Conservation (phyloP, 352 stramenopile species). For the Pythium dissimile region DNA sequence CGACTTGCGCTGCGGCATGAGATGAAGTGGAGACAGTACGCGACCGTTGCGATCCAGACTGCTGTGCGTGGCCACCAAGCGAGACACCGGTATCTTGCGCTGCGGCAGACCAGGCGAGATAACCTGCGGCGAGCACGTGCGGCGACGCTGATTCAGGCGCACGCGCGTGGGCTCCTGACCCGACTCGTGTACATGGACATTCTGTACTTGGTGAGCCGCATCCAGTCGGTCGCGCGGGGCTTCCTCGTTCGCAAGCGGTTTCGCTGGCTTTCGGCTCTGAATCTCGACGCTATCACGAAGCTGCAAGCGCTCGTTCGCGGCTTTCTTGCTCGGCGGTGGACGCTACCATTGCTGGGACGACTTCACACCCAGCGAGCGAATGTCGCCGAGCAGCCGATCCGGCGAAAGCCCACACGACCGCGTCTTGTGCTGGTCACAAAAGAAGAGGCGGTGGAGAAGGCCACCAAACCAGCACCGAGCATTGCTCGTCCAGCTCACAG, state of each 20-base stretch:
- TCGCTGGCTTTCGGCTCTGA: slow-evolving; percentile 39
- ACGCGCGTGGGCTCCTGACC: slow-evolving; percentile 49
- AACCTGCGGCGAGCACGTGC: slow-evolving; percentile 23
- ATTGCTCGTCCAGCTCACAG: too few relatives aligned
- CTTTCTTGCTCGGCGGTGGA: slow-evolving; percentile 4
- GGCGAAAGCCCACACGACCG: background rate
- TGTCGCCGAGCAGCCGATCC: background rate
- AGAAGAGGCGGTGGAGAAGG: background rate
- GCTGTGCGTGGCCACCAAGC: slow-evolving; percentile 31
- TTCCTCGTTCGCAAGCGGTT: slow-evolving; percentile 57
- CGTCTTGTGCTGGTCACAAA: background rate
- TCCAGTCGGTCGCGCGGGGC: slow-evolving; percentile 66
- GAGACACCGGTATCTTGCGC: slow-evolving; percentile 4
- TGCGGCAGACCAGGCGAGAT: slow-evolving; percentile 10
- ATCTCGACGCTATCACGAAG: slow-evolving; percentile 41
- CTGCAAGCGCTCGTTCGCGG: slow-evolving; percentile 33
- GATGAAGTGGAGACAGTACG: slow-evolving; percentile 26
- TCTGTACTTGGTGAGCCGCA: slow-evolving; percentile 74
- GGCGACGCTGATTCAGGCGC: slow-evolving; percentile 53
- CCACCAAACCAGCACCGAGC: background rate
- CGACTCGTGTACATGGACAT: slow-evolving; percentile 80
- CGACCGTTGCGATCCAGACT: slow-evolving; percentile 46
- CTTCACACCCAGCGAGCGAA: background rate
- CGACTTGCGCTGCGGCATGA: slow-evolving; percentile 26
- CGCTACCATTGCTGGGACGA: background rate